These are phyloP conservation scores for Arxiozyma slooffiae DNA, from an alignment of 1,139 yeast species.

Conservation along the genomic window DNA sequence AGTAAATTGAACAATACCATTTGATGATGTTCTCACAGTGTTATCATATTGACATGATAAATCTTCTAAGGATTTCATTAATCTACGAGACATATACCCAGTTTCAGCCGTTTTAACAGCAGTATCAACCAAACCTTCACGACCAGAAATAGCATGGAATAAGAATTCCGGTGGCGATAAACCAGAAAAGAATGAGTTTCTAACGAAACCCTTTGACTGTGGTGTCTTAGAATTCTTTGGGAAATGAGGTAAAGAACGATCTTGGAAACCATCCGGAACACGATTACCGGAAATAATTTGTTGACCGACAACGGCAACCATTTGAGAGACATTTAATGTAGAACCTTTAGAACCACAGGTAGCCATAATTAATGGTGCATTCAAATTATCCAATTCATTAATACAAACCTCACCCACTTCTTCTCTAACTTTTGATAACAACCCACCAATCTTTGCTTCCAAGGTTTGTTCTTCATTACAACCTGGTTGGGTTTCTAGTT, in stretches of 20 bases:
- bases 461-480: constrained; percentile 97
- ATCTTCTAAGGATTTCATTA: constrained; percentile 97
- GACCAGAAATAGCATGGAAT: constrained; percentile 98
- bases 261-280: constrained; percentile 99
- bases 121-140: constrained; percentile 98
- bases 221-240: constrained; percentile 94
- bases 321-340: constrained; percentile 92
- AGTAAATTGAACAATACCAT: constrained; percentile 93
- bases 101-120: constrained; percentile 99
- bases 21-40: constrained; percentile 89
- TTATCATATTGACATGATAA: constrained; percentile 86
- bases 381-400: constrained; percentile 74
- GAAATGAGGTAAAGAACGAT: constrained; percentile 95
- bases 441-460: constrained; percentile 95
- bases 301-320: constrained; percentile 99
- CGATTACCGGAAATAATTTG: constrained; percentile 98
- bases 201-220: constrained; percentile 93
- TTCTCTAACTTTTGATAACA: constrained; percentile 93
- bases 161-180: constrained; percentile 92
- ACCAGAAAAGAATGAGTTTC: constrained; percentile 92
- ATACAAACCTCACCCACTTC: constrained; percentile 98
- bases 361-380: constrained; percentile 98
- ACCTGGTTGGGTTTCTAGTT: constrained; percentile 96
- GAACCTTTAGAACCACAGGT: constrained; percentile 99
- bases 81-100: constrained; percentile 97